Conservation (phyloP, 2,329 filamentous ascomycete species). For the Trichoderma asperellum region DNA sequence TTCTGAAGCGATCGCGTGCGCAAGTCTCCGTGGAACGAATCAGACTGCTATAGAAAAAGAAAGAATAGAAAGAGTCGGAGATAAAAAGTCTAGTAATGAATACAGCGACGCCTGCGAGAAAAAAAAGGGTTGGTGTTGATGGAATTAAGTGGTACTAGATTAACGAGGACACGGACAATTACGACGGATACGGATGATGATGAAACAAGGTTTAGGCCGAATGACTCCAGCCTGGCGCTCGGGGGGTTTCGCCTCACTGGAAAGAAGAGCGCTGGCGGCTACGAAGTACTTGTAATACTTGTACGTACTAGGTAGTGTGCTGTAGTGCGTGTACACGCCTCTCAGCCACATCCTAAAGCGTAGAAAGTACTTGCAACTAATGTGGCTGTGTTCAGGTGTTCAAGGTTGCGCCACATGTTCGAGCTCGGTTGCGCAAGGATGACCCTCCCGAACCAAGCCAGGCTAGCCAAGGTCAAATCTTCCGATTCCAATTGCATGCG, state of each 20-base stretch:
- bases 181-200: conserved; percentile 15
- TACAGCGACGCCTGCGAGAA: not conserved
- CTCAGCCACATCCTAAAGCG: not conserved
- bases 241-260: conserved; percentile 7
- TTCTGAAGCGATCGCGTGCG: conserved; percentile 32
- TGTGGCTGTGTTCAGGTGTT: conserved; percentile 15
- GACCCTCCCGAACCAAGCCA: conserved; percentile 16
- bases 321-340: too few relatives aligned
- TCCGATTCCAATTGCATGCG: conserved; percentile 3
- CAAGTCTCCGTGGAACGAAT: not conserved
- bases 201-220: conserved; percentile 25
- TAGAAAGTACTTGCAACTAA: not conserved
- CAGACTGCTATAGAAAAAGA: not conserved
- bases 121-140: not conserved
- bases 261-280: not conserved
- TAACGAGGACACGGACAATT: conserved; percentile 13
- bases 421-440: conserved; percentile 4
- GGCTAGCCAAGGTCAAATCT: conserved; percentile 19
- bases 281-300: not conserved
- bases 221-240: conserved; percentile 9
- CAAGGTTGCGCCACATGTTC: conserved; percentile 22
- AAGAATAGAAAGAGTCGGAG: not conserved
- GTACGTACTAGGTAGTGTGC: not conserved
- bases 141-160: conserved; percentile 11
- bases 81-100: not conserved